These are phyloP conservation scores for Irpex lacteus DNA, from an alignment of 1,284 basidiomycete species.

Conservation along the genomic window DNA sequence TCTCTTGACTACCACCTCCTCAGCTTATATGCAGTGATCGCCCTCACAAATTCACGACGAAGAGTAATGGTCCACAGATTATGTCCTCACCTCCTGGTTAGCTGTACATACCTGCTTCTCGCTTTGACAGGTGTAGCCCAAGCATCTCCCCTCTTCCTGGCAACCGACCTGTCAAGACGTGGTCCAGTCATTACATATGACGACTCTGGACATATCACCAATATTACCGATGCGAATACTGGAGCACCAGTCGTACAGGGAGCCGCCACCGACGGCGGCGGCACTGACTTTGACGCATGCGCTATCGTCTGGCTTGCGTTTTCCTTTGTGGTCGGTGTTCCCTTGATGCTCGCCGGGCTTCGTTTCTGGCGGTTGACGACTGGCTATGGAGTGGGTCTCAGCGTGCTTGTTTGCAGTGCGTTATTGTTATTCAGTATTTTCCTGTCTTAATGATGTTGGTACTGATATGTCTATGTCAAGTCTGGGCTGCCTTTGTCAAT, in stretches of 20 bases:
- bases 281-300: slow-evolving; percentile 42
- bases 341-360: slow-evolving; percentile 54
- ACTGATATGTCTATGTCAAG: slow-evolving; percentile 26
- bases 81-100: neutral
- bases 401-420: slow-evolving; percentile 47
- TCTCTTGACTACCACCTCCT: neutral
- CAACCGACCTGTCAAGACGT: slow-evolving; percentile 5
- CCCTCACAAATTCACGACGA: neutral
- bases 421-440: neutral
- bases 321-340: slow-evolving; percentile 46
- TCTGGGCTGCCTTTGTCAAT: slow-evolving; percentile 62
- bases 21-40: neutral
- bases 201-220: slow-evolving; percentile 35
- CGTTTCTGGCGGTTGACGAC: slow-evolving; percentile 53
- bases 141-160: neutral
- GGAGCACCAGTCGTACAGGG: slow-evolving; percentile 47
- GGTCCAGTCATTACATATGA: slow-evolving; percentile 32
- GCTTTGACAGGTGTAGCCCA: neutral
- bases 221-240: slow-evolving; percentile 44
- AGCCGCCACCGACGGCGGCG: slow-evolving; percentile 55
- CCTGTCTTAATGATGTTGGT: neutral
- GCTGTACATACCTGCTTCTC: neutral
- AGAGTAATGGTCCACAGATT: neutral
- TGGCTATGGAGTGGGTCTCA: slow-evolving; percentile 49
- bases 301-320: slow-evolving; percentile 59